Percentiles rank a stretch among this genome's conserved stretches.
phyloP scores from a whole-genome alignment of 106 monocot species.

The Allium cepa region DNA sequence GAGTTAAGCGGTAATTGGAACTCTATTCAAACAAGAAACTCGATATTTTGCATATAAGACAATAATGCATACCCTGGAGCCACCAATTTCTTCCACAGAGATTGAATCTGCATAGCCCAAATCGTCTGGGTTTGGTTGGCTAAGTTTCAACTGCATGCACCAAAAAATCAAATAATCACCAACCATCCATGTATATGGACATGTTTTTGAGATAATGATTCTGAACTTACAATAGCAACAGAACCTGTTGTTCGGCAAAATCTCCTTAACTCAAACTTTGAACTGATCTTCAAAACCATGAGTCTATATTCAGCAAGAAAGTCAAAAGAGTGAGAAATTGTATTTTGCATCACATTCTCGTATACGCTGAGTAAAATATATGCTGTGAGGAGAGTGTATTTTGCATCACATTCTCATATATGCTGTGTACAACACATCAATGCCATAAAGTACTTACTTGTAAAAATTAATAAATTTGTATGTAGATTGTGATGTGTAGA shows the following conservation, averaged over 20 bases:
- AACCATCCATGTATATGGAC: too few species aligned
- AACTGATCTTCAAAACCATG: slow-evolving; percentile 95
- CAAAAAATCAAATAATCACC: too few species aligned
- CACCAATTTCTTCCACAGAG: slow-evolving; percentile 94
- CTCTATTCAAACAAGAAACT: too few species aligned
- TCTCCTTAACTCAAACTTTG: slow-evolving; percentile 88
- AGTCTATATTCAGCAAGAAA: slow-evolving; percentile 44
- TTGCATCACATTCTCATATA: too few species aligned
- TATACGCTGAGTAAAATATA: too few species aligned
- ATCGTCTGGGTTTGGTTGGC: slow-evolving; percentile 85
- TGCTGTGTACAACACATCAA: too few species aligned
- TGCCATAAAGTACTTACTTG: too few species aligned
- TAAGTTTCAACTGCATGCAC: slow-evolving; percentile 72
- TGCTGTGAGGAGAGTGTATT: too few species aligned
- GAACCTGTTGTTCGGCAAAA: slow-evolving; percentile 97
- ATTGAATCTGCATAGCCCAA: slow-evolving; percentile 91
- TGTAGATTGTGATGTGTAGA: too few species aligned
- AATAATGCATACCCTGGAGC: slow-evolving; percentile 47
- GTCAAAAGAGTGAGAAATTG: not conserved
- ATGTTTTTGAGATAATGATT: not conserved
- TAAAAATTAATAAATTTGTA: too few species aligned
- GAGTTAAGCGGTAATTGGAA: too few species aligned
- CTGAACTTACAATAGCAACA: slow-evolving; percentile 70
- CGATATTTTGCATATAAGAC: too few species aligned
- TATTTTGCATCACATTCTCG: not conserved